Evolutionary conservation across 805 yeast species (phyloP).

Genomic region (Debaryomyces prosopidis): DNA sequence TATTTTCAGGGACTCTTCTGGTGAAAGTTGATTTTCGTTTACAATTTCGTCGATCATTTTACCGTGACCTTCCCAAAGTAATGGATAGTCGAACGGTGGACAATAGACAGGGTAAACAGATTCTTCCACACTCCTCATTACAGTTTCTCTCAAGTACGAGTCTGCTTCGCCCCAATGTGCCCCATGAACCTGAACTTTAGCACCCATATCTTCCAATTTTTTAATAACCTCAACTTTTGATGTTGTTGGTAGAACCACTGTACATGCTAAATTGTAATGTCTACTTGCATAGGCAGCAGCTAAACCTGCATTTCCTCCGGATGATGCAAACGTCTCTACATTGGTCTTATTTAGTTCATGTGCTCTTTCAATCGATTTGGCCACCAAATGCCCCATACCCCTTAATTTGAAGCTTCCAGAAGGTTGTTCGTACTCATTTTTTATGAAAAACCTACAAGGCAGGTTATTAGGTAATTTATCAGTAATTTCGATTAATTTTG

Average conservation of each 20-base stretch:
- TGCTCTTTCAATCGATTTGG: slow-evolving; percentile 29
- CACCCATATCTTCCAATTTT: slow-evolving; percentile 19
- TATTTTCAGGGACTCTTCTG: slow-evolving; percentile 14
- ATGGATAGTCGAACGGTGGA: slow-evolving; percentile 33
- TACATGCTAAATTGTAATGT: slow-evolving; percentile 21
- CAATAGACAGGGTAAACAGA: slow-evolving; percentile 23
- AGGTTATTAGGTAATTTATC: slow-evolving; percentile 20
- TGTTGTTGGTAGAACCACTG: slow-evolving; percentile 29
- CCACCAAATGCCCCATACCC: slow-evolving; percentile 52
- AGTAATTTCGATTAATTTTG: slow-evolving; percentile 36
- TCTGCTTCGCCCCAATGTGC: slow-evolving; percentile 37
- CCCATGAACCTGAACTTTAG: slow-evolving; percentile 24
- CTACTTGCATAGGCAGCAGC: slow-evolving; percentile 32
- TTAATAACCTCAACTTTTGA: slow-evolving; percentile 20
- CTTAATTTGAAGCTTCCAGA: slow-evolving; percentile 59
- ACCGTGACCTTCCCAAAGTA: slow-evolving; percentile 33
- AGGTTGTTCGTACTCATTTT: slow-evolving; percentile 55
- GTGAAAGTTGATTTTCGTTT: slow-evolving; percentile 17
- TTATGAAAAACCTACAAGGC: slow-evolving; percentile 43
- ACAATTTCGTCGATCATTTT: slow-evolving; percentile 24
- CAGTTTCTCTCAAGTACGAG: slow-evolving; percentile 13
- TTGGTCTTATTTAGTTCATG: slow-evolving; percentile 12
- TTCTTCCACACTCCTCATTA: slow-evolving; percentile 15
- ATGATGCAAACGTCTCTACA: slow-evolving; percentile 25
- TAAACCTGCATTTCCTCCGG: slow-evolving; percentile 39